These are phyloP conservation scores for Candida rishiriensis DNA, from an alignment of 805 yeast genomes.

Conservation along the genomic window DNA sequence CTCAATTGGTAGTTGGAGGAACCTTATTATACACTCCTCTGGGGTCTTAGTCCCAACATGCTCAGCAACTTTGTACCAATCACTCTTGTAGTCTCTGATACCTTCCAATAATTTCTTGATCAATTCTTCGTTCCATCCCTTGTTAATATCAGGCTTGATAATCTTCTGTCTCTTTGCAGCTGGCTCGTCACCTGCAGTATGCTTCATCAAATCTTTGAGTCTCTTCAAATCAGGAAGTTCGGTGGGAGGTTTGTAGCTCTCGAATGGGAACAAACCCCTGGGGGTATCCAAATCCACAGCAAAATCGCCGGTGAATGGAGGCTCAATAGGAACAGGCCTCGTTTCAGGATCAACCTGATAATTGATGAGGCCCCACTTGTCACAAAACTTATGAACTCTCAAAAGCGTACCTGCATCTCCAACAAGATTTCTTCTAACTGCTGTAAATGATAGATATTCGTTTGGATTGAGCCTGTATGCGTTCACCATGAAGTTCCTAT, in stretches of 20 bases:
- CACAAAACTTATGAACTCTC: conserved; percentile 78
- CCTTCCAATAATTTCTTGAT: conserved; percentile 58
- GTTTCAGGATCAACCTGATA: conserved; percentile 84
- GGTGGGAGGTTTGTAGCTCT: conserved; percentile 66
- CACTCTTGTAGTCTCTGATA: conserved; percentile 56
- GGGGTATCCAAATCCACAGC: conserved; percentile 83
- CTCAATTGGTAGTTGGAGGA: conserved; percentile 76
- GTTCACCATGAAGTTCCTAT: conserved; percentile 85
- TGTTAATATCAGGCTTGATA: conserved; percentile 32
- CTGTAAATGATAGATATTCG: conserved; percentile 85
- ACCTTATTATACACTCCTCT: conserved; percentile 76
- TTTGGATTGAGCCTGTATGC: conserved; percentile 85
- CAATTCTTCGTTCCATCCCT: conserved; percentile 66
- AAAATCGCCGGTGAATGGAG: conserved; percentile 74
- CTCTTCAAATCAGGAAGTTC: conserved; percentile 36
- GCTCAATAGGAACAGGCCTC: conserved; percentile 63
- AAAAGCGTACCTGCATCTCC: conserved; percentile 89
- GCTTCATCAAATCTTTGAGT: conserved; percentile 20
- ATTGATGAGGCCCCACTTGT: conserved; percentile 90
- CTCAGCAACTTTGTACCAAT: conserved; percentile 75
- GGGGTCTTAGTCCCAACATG: conserved; percentile 65
- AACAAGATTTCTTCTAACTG: conserved; percentile 82
- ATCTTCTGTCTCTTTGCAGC: conserved; percentile 20
- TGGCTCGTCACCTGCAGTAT: conserved; percentile 12
- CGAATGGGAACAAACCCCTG: conserved; percentile 87